Base-by-base conservation (phyloP, 805 yeast species). In the Isabelozyma heimii region DNA sequence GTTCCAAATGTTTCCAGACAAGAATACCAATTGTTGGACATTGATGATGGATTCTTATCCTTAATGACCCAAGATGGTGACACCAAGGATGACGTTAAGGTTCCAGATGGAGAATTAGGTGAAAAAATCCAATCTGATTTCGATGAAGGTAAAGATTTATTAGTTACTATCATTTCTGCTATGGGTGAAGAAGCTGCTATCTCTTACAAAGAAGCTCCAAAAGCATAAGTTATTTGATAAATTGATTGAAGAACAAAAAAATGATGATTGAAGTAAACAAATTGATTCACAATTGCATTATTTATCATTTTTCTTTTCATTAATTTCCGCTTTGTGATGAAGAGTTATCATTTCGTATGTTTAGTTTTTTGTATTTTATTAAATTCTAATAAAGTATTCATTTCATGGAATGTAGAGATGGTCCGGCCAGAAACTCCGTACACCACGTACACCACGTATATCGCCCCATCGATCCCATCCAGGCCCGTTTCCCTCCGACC, bases 131-230 rank as follows among this genome's bases (percentile, higher is more conserved):
- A 89, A 81, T 67, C 87, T 58, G 97, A 91, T 65, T 94, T 90
- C 76, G 97, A 94, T 68, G 97, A 90, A 57, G 98, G 97, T 78
- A 94, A 92, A 85, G 99, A 94, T 74, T 84, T 94, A 73, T 79
- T 89, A 70, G 97, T 94, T 69, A 91, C 99, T 70, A 88, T 94
- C 81, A 88, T 94, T 78, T 78, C 97, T 61, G 95, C 99, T 66
- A 94, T 94, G 99, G 95, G 90, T 76, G 99, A 94, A 85, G 99
- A 94, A 84, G 97, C 98, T 73, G 95, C 96, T 67, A 87, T 94
- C 72, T 86, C 97, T 68, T 89, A 79, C 92, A 94, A 92, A 87
- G 99, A 94, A 81, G 97, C 98, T 72, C 97, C 98, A 79, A 89
- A 87, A 71, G 57, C 65, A 56, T 70, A 53, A 51, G 46, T 51